These are phyloP conservation scores for Nigrospora sphaerica DNA, from an alignment of 2,329 filamentous ascomycete species.

Conservation along the genomic window DNA sequence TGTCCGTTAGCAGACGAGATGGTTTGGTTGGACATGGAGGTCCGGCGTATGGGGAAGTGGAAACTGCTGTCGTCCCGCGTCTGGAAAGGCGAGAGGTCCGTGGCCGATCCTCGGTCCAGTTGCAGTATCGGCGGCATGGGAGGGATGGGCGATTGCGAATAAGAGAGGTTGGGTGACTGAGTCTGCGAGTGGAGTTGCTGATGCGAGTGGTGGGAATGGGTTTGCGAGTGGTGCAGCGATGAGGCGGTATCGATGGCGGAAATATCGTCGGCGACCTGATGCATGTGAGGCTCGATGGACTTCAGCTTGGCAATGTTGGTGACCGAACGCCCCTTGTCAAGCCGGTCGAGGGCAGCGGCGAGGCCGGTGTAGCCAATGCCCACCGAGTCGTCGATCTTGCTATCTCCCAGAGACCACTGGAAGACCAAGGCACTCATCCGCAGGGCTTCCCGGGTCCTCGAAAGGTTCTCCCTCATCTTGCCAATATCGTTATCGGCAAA, in stretches of 20 bases:
- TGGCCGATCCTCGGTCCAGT: conserved; percentile 5
- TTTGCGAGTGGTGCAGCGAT: neutral
- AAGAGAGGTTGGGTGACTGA: no score
- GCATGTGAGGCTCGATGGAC: conserved; percentile 15
- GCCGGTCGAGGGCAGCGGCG: conserved; percentile 53
- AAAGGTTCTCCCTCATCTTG: conserved; percentile 50
- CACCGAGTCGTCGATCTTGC: conserved; percentile 50
- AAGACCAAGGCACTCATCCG: conserved; percentile 59
- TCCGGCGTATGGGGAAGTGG: conserved; percentile 6
- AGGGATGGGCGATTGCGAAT: conserved; percentile 6
- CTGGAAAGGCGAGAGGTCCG: conserved; percentile 12
- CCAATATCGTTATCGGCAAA: conserved; percentile 55
- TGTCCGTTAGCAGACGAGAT: conserved; percentile 9
- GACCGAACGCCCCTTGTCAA: conserved; percentile 24
- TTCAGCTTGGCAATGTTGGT: conserved; percentile 19
- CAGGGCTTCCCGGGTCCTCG: conserved; percentile 52
- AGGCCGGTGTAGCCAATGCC: conserved; percentile 63
- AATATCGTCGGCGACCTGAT: conserved; percentile 10
- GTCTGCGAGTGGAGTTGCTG: no score
- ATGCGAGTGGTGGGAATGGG: conserved; percentile 1
- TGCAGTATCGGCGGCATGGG: conserved; percentile 3
- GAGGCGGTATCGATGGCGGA: conserved; percentile 2
- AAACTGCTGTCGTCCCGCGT: conserved; percentile 2
- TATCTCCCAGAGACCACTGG: conserved; percentile 55
- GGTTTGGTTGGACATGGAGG: conserved; percentile 14